Evolutionary conservation across 176 grass and related monocot species (phyloP), one percentile per base, ranked within the genome.

Genomic region (Zoysia pacifica): DNA sequence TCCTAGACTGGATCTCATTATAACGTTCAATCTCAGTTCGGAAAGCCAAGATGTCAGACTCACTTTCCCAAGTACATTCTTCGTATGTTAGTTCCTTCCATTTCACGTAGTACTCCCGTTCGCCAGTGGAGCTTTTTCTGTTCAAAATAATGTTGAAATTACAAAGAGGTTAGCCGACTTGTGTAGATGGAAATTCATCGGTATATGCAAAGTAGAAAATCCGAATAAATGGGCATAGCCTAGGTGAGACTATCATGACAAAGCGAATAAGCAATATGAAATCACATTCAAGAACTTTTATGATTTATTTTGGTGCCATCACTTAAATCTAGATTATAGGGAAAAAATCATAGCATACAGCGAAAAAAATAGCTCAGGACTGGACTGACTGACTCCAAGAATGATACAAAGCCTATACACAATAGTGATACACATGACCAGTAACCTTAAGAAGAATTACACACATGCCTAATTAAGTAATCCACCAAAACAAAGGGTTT

Each of bases 71-170:
- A 10, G 97, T 96, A 28, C 93, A 93, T 87, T 99, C 97, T 58
- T 99, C 97, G 18, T 99, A 94, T 14, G 90, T 20, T 84, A 99
- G 97, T 84, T 99, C 97, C 70, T 93, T 99, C 97, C 97, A 99
- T 91, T 99, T 99, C 70, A 99, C 90, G 70, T 90, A 91, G 67
- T 90, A 93, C 51, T 96, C 86, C 50, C 59, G 75, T 63, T 82
- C 85, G 43, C 83, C 93, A 78, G 64, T 84, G 63, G 78, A 84
- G 66, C 41, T 83, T 90, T 93, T 93, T 69, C 97, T 99, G 76
- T 68, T 67, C 15, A 73, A 7, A 74, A 54, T 6, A 58, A 60
- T 38, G 44, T 64, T 58, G 6, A 86, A 74, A 78, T 78, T 73
- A n/a, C 60, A 46, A 68, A 84, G 28, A 74, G 53, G 56, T 51